phyloP scores from a whole-genome alignment of 2,329 filamentous ascomycete species.

The Amauroascus verrucosus region DNA sequence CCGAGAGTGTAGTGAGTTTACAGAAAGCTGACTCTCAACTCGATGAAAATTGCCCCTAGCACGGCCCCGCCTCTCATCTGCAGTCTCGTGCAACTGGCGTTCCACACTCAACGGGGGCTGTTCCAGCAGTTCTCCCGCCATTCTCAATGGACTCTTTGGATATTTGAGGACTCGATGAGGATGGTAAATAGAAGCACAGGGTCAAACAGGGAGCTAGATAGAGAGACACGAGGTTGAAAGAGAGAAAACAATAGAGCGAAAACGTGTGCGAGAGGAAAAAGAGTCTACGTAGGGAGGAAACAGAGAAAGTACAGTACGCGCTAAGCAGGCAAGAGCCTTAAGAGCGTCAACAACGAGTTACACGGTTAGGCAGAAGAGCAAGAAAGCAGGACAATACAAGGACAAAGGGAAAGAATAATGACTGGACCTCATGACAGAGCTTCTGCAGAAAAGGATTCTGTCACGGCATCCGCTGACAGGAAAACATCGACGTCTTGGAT shows the following conservation, averaged over 20 bases:
- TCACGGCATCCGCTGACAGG: not conserved
- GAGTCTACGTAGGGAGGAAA: not conserved
- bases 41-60: constrained; percentile 13
- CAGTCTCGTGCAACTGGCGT: constrained; percentile 9
- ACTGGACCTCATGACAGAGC: constrained; percentile 9
- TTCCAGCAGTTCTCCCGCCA: not conserved
- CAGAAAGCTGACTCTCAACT: constrained; percentile 14
- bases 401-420: not conserved
- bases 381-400: not conserved
- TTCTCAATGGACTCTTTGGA: not conserved
- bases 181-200: not conserved
- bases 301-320: not conserved
- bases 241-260: not conserved
- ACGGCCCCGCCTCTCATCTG: constrained; percentile 13
- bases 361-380: not conserved
- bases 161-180: not conserved
- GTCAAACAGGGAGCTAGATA: not conserved
- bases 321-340: constrained; percentile 6
- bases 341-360: not conserved
- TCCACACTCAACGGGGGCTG: not conserved
- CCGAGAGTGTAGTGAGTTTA: constrained; percentile 5
- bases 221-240: not conserved
- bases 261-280: not conserved
- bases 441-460: not conserved
- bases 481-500: not conserved